A percentile compares a stretch with the other conserved stretches of the same genome.
These are phyloP conservation scores for Pseudocercospora eumusae DNA, from an alignment of 2,329 filamentous ascomycete species.

Conservation along the genomic window DNA sequence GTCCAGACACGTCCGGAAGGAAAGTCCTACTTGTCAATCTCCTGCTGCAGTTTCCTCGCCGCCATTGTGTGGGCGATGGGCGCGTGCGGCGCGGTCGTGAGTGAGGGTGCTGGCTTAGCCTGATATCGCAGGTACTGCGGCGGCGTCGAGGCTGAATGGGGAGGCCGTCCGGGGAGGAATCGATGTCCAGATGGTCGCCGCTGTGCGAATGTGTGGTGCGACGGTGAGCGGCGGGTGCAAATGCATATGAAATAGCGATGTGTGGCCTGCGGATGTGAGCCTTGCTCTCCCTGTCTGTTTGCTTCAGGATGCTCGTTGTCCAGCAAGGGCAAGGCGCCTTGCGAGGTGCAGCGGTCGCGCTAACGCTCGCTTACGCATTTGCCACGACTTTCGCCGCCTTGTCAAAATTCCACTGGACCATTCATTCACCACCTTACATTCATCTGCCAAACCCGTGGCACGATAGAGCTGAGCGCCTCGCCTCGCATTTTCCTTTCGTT, in stretches of 20 bases:
- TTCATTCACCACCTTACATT: neutral
- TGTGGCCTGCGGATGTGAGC: neutral
- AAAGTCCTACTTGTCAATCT: conserved; percentile 74
- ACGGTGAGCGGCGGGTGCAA: conserved; percentile 2
- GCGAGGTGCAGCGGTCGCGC: neutral
- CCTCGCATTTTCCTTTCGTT: conserved; percentile 10
- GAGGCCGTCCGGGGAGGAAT: neutral
- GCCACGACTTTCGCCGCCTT: conserved; percentile 1
- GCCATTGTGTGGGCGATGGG: conserved; percentile 66
- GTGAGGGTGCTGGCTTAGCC: neutral
- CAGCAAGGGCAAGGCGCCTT: neutral
- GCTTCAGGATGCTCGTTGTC: conserved; percentile 3
- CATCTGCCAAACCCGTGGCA: conserved; percentile 2
- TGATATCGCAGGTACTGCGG: neutral
- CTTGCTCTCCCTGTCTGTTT: conserved; percentile 2
- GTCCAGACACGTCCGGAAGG: conserved; percentile 3
- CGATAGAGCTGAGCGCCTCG: conserved; percentile 13
- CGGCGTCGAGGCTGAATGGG: neutral
- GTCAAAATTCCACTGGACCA: neutral
- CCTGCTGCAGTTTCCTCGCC: conserved; percentile 92
- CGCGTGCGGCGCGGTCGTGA: conserved; percentile 18
- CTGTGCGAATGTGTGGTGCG: conserved; percentile 1
- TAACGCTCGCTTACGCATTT: conserved; percentile 2
- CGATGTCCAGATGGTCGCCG: neutral
- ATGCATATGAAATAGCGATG: conserved; percentile 13